phyloP scores from a whole-genome alignment of 208 protist species.

The Acanthamoeba healyi region DNA sequence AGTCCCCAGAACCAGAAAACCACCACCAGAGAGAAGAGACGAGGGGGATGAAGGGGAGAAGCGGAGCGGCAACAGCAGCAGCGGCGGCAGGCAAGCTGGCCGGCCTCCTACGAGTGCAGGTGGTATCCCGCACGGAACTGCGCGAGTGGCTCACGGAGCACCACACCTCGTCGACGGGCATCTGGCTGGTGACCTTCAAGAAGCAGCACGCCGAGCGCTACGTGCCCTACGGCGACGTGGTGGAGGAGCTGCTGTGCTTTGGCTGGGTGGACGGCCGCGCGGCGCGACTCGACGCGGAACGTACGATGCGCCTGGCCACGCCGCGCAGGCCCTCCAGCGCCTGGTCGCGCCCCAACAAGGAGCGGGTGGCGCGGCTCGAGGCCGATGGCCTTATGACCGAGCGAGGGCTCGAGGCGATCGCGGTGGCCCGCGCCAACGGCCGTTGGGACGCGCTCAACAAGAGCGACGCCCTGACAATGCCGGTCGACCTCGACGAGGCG shows the following conservation, averaged over 20 bases:
- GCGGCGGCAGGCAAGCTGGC: neutral
- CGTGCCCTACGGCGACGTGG: neutral
- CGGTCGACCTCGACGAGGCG: neutral
- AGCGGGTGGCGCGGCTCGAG: neutral
- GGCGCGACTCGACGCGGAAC: neutral
- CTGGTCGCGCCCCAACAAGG: conserved; percentile 8
- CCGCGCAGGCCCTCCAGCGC: neutral
- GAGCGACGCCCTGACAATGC: neutral
- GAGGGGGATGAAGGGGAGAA: neutral
- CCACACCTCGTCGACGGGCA: neutral
- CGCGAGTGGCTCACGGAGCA: neutral
- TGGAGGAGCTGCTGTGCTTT: conserved; percentile 39
- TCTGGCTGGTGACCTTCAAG: conserved; percentile 18
- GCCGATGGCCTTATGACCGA: neutral
- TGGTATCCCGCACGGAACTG: neutral
- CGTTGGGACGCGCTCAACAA: neutral
- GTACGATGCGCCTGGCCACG: neutral
- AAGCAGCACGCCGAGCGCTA: neutral
- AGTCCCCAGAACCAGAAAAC: no score
- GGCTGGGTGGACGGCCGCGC: conserved; percentile 12
- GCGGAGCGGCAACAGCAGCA: no score
- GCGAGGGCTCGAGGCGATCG: neutral
- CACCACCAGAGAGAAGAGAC: neutral
- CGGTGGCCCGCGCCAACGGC: neutral
- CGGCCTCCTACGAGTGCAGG: neutral